Evolutionary conservation across 139 green algal genomes (phyloP).

Genomic region (Gonium pectorale): DNA sequence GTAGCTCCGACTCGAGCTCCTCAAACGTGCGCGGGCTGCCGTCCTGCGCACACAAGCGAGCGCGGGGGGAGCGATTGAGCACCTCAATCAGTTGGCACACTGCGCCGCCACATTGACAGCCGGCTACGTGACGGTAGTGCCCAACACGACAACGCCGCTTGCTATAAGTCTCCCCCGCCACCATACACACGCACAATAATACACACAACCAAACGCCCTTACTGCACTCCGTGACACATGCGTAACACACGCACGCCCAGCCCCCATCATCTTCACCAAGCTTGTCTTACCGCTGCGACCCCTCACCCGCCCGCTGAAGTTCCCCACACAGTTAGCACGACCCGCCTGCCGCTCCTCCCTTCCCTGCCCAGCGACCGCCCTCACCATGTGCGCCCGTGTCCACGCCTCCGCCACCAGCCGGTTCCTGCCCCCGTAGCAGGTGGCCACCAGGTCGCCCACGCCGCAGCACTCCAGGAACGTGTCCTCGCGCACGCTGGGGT

Average conservation of each 20-base stretch:
- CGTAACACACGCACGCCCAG: too few relatives aligned
- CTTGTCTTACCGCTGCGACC: too few relatives aligned
- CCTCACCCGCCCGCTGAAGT: neutral
- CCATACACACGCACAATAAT: too few relatives aligned
- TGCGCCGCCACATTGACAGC: neutral
- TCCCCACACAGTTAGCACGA: neutral
- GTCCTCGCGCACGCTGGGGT: conserved; percentile 71
- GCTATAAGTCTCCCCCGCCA: neutral
- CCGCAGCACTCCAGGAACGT: conserved; percentile 81
- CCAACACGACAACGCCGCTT: too few relatives aligned
- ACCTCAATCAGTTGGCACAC: neutral
- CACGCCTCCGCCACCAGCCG: conserved; percentile 71
- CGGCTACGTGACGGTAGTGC: too few relatives aligned
- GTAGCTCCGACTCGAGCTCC: conserved; percentile 72
- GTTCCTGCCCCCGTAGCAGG: conserved; percentile 85
- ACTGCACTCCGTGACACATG: too few relatives aligned
- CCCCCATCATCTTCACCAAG: too few relatives aligned
- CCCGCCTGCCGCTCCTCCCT: neutral
- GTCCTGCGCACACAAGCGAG: neutral
- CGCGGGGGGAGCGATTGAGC: neutral
- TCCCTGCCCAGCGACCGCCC: neutral
- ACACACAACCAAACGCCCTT: too few relatives aligned
- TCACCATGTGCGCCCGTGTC: conserved; percentile 42
- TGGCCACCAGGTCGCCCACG: conserved; percentile 82
- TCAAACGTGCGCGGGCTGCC: conserved; percentile 60